Evolutionary conservation across 495 filamentous ascomycete genomes (phyloP), one percentile per base, ranked within the genome.

Genomic region (Bacidia gigantensis): DNA sequence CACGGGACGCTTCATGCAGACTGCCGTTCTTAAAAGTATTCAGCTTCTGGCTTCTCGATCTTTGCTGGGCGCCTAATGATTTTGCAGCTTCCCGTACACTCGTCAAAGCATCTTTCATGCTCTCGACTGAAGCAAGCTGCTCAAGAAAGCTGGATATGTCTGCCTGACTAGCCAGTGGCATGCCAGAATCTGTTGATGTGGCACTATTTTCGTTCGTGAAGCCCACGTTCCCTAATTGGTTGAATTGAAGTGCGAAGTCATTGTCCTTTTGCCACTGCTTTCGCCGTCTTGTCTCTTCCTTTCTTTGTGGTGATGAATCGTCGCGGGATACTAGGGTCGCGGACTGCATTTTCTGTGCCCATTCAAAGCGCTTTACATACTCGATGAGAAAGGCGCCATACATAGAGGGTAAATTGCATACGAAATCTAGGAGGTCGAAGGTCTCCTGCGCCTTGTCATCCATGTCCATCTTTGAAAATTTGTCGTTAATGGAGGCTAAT

Each of bases 21-120:
- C 89, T 96, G 39, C 92, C 93, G 58, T 89, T 87, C 60, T 95
- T 97, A 74, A 99, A 97, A 0, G 86, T 87, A 60, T 89, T 93
- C 38, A 87, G 80, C 46, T 85, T 76, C 63, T 84, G 87, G 43
- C 78, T 75, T 59, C 81, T 78, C 61, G 86, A 84, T 56, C 80
- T 82, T 3, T 84, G 88, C 0, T 89, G 89, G 41, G 63, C 60
- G 57, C 78, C 78, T 24, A 89, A 57, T 24, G 72, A 72, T 46
- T 78, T 77, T 42, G 82, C 68, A 49, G 86, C 76, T 29, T 81
- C 73, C 18, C 83, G 76, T 25, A 89, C 64, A 32, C 92, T 87
- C 52, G 79, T 69, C 29, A 64, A 60, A 39, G 67, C 53, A 11
- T 65, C 67, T 17, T 65, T 52, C 53, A 75, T 62, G 9, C 62